Conservation (phyloP, 2,329 filamentous ascomycete species). For the Paraphaeosphaeria sporulosa region DNA sequence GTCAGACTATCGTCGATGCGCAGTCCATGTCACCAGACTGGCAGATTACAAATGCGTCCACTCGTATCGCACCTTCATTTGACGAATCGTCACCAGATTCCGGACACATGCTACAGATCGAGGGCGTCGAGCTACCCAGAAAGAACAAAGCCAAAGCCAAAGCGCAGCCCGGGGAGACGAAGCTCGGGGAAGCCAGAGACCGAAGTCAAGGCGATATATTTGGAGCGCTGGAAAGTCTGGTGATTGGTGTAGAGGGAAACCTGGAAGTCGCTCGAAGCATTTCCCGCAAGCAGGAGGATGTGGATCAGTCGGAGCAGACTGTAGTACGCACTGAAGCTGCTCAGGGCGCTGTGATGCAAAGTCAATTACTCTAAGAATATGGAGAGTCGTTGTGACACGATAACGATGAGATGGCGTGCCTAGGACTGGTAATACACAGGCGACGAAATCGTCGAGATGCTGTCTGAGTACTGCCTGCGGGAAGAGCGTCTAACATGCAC, state of each 20-base stretch:
- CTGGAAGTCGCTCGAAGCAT: slow-evolving; percentile 47
- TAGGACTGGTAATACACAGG: background rate
- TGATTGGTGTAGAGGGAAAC: slow-evolving; percentile 46
- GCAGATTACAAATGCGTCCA: slow-evolving; percentile 65
- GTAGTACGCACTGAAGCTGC: slow-evolving; percentile 17
- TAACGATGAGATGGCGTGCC: too few relatives aligned
- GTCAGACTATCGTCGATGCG: slow-evolving; percentile 68
- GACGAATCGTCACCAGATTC: slow-evolving; percentile 55
- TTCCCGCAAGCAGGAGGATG: slow-evolving; percentile 27
- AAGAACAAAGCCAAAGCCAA: slow-evolving; percentile 44
- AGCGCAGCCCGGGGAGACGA: slow-evolving; percentile 36
- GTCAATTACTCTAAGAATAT: background rate
- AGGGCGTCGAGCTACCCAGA: slow-evolving; percentile 57
- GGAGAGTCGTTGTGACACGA: background rate
- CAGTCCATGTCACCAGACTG: slow-evolving; percentile 78
- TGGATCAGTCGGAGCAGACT: slow-evolving; percentile 18
- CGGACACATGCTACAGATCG: slow-evolving; percentile 68
- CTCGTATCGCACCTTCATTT: slow-evolving; percentile 70
- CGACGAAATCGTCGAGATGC: background rate
- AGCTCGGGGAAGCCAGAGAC: slow-evolving; percentile 39
- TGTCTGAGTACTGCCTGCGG: background rate
- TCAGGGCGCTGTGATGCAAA: slow-evolving; percentile 12
- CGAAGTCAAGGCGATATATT: slow-evolving; percentile 45
- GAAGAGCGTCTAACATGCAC: background rate
- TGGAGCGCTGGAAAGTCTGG: slow-evolving; percentile 45